Evolutionary conservation across 2,329 filamentous ascomycete genomes (phyloP).

Genomic region (Trichoderma citrinoviride): DNA sequence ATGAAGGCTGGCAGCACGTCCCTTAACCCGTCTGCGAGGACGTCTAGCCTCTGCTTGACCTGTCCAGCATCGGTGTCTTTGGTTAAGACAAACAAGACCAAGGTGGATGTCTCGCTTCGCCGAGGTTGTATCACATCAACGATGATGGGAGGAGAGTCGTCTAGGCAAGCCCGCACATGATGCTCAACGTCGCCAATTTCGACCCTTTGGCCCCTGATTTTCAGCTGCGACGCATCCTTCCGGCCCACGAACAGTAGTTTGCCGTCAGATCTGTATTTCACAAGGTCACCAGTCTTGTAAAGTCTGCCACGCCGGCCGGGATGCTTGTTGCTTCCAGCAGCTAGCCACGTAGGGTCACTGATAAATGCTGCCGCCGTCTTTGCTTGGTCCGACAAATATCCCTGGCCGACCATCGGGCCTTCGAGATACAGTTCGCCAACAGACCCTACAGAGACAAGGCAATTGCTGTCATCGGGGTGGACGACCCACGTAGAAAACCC

Average conservation of each 20-base stretch:
- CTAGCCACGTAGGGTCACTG: slow-evolving; percentile 36
- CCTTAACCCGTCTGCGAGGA: neutral
- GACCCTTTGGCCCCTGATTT: slow-evolving; percentile 52
- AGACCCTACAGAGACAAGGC: slow-evolving; percentile 20
- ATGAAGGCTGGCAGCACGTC: neutral
- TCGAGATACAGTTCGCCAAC: slow-evolving; percentile 24
- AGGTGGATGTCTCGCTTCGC: neutral
- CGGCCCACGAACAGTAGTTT: slow-evolving; percentile 43
- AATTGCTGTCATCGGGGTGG: slow-evolving; percentile 5
- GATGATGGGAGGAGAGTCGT: neutral
- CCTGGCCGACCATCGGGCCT: slow-evolving; percentile 24
- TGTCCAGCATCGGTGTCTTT: neutral
- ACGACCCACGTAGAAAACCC: slow-evolving; percentile 22
- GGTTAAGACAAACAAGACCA: neutral
- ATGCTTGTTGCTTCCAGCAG: slow-evolving; percentile 25
- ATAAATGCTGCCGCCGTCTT: slow-evolving; percentile 22
- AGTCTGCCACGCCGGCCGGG: slow-evolving; percentile 24
- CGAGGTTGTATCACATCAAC: neutral
- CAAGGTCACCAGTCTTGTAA: slow-evolving; percentile 39
- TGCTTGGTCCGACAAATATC: slow-evolving; percentile 23
- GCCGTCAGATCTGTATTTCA: slow-evolving; percentile 34
- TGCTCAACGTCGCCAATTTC: slow-evolving; percentile 24
- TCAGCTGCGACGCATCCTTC: slow-evolving; percentile 51
- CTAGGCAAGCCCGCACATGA: slow-evolving; percentile 15
- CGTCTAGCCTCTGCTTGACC: neutral